Evolutionary conservation across 2,329 filamentous ascomycete genomes (phyloP), one percentile per base, ranked within the genome.

Genomic region (Calonectria pseudoreteaudii): DNA sequence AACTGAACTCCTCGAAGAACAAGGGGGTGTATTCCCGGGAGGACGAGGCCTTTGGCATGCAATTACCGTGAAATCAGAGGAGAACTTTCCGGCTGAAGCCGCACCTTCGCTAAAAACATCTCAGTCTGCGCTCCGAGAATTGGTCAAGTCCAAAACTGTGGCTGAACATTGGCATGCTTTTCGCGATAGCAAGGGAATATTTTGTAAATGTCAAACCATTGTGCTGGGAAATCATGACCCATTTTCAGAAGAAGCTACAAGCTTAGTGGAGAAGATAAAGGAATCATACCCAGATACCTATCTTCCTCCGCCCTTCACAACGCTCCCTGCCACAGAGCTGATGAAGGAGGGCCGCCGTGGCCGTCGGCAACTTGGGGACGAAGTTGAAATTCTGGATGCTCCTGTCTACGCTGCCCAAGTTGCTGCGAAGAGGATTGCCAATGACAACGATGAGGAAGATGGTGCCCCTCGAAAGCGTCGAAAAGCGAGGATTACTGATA

Each of bases 31-130:
- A 1, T 88, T 91, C 56, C 88, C 90, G 1, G 87, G 88, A 20
- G 88, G 88, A 30, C 84, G 86, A 50, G 83, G 87, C 4, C 80
- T 91, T 6, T 90, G 88, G 83, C 86, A 87, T 71, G 87, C 87
- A 2, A 78, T 90, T 5, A 83, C 85, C 18, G 83, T 83, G 13
- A 80, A 87, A 10, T 91, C 89, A 86, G 79, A 83, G 13, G 82
- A 82, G n/a, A 80, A 81, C 10, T 88, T 87, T 53, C 77, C 81
- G 1, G 82, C 81, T 41, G 82, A 88, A 50, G 80, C 83, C 5
- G 83, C 85, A 30, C 90, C 86, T 2, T 84, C 82, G 36, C 83
- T 83, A 52, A 85, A 84, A 70, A 82, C 83, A 49, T 86, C 81
- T 68, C 83, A 86, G 53, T 81, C 80, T 44, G 85, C 85, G 3